Percentiles rank a stretch among this genome's conserved stretches.
Conservation (phyloP, 345 rosid species). For the Diplotaxis tenuifolia region DNA sequence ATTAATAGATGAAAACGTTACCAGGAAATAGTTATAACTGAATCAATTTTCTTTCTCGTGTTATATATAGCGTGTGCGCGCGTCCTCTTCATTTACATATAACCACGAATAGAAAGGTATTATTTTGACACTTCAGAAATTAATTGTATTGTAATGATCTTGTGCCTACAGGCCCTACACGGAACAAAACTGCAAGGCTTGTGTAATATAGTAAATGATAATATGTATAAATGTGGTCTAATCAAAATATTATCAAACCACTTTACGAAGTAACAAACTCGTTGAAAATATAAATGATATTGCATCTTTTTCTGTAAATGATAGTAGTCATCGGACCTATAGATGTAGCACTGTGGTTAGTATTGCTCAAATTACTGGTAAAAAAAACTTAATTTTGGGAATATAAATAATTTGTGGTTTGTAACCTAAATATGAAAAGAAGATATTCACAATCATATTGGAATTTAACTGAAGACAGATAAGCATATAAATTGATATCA, state of each 20-base stretch:
- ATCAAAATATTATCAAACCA: not conserved
- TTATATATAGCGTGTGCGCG: not conserved
- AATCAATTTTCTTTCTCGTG: not conserved
- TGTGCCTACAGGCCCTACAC: not conserved
- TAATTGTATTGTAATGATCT: constrained; percentile 2
- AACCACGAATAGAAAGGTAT: not conserved
- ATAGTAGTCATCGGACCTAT: not conserved
- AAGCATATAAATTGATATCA: not conserved
- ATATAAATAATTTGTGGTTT: not conserved
- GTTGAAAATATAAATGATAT: not conserved
- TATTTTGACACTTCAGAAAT: not conserved
- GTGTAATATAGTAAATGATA: not conserved
- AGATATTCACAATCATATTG: not conserved
- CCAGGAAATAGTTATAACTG: constrained; percentile 16
- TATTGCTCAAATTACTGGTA: not conserved
- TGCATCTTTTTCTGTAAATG: not conserved
- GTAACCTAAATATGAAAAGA: not conserved
- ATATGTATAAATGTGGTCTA: not conserved
- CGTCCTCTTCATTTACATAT: constrained; percentile 8
- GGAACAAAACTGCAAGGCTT: not conserved
- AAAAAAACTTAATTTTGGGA: not conserved
- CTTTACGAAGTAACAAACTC: not conserved
- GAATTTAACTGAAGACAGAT: not conserved
- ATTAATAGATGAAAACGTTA: constrained; percentile 10
- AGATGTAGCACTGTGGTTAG: not conserved